Evolutionary conservation across 2,329 filamentous ascomycete genomes (phyloP).

Genomic region (Aureobasidium sp.): DNA sequence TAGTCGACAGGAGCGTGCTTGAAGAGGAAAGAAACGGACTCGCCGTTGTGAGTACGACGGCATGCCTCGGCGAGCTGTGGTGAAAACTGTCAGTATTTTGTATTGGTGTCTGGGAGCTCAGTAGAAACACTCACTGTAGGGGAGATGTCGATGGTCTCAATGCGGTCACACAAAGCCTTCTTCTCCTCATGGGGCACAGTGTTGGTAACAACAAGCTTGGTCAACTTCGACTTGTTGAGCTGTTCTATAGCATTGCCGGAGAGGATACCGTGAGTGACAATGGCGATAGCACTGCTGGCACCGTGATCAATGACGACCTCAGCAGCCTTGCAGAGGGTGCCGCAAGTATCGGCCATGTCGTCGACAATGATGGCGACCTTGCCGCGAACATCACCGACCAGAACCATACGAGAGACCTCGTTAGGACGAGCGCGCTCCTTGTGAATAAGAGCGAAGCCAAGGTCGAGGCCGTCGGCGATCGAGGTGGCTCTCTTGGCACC

Average conservation of each 20-base stretch:
- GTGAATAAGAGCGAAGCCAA: slow-evolving; percentile 90
- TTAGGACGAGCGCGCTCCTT: slow-evolving; percentile 91
- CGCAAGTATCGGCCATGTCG: slow-evolving; percentile 96
- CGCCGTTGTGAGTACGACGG: slow-evolving; percentile 61
- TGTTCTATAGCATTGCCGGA: slow-evolving; percentile 83
- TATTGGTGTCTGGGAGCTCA: not conserved
- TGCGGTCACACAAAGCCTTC: slow-evolving; percentile 66
- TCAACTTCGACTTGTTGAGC: slow-evolving; percentile 69
- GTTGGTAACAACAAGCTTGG: slow-evolving; percentile 82
- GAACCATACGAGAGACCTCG: slow-evolving; percentile 85
- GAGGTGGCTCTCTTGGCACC: slow-evolving; percentile 90
- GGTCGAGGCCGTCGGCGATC: slow-evolving; percentile 85
- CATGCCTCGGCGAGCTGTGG: slow-evolving; percentile 58
- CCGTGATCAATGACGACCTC: slow-evolving; percentile 81
- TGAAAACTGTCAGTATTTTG: not conserved
- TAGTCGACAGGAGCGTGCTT: slow-evolving; percentile 52
- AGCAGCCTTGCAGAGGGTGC: slow-evolving; percentile 80
- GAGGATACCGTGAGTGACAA: slow-evolving; percentile 90
- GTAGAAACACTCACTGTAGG: slow-evolving; percentile 52
- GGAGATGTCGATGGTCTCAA: slow-evolving; percentile 88
- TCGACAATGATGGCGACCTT: slow-evolving; percentile 94
- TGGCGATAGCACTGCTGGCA: slow-evolving; percentile 81
- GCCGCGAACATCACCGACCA: slow-evolving; percentile 88
- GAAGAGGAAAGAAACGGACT: slow-evolving; percentile 62
- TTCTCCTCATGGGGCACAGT: slow-evolving; percentile 78